These are phyloP conservation scores for Puya raimondii DNA, from an alignment of 176 grass and related monocot genomes.

Conservation along the genomic window DNA sequence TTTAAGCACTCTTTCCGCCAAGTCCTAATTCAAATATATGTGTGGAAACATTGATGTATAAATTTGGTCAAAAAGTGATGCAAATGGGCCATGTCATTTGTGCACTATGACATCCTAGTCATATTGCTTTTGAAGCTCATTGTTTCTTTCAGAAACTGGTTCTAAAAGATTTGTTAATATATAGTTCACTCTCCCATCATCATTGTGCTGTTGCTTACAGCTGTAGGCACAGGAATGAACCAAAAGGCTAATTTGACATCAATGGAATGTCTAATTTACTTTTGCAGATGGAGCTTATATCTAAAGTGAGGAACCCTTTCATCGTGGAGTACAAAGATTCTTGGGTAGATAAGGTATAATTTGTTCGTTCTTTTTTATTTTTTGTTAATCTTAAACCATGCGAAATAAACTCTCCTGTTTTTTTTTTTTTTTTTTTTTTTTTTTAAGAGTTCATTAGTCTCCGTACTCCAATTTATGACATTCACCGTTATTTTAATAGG, in stretches of 20 bases:
- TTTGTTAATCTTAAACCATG: neutral
- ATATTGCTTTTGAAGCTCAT: too few relatives aligned
- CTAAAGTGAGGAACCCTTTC: slow-evolving; percentile 79
- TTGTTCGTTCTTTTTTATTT: slow-evolving; percentile 8
- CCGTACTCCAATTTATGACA: too few relatives aligned
- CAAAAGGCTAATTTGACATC: neutral
- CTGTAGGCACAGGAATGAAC: neutral
- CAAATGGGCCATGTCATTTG: too few relatives aligned
- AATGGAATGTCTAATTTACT: neutral
- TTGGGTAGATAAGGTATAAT: slow-evolving; percentile 86
- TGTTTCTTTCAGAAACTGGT: neutral
- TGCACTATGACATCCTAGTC: too few relatives aligned
- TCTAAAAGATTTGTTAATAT: neutral
- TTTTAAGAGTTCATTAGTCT: too few relatives aligned
- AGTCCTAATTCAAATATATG: too few relatives aligned
- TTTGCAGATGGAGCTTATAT: slow-evolving; percentile 86
- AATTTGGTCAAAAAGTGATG: too few relatives aligned
- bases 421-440: too few relatives aligned
- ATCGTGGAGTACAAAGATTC: slow-evolving; percentile 96
- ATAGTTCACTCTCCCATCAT: neutral
- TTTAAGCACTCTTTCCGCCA: too few relatives aligned
- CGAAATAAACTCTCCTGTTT: too few relatives aligned
- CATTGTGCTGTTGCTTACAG: neutral
- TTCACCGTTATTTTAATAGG: too few relatives aligned
- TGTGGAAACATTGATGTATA: too few relatives aligned